A percentile compares a stretch with the other conserved stretches of the same genome.
Evolutionary conservation across 768 basidiomycete genomes (phyloP).

Genomic region (Botryobasidium botryosum): DNA sequence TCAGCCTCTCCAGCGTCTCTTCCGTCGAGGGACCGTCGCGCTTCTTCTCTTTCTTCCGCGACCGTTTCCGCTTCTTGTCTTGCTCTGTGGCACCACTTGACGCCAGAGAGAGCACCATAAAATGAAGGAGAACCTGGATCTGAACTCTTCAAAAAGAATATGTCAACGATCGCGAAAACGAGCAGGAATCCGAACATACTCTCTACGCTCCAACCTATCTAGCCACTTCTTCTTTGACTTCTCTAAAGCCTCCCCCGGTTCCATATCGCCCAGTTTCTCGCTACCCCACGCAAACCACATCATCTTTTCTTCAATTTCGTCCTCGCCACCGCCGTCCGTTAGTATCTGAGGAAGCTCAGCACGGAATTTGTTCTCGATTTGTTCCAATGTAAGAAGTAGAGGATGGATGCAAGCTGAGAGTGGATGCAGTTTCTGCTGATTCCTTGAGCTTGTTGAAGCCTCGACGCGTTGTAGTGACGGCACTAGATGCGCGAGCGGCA

Average conservation of each 20-base stretch:
- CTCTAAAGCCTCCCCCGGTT: conserved; percentile 19
- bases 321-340: conserved; percentile 38
- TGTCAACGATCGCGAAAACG: neutral
- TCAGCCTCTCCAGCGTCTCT: neutral
- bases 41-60: neutral
- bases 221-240: conserved; percentile 41
- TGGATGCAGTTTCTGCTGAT: conserved; percentile 28
- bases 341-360: conserved; percentile 45
- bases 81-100: conserved; percentile 18
- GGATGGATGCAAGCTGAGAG: conserved; percentile 44
- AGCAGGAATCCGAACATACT: conserved; percentile 16
- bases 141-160: conserved; percentile 33
- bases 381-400: conserved; percentile 41
- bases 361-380: conserved; percentile 42
- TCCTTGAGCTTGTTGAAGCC: no score
- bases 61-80: conserved; percentile 17
- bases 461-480: conserved; percentile 39
- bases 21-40: neutral
- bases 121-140: conserved; percentile 57
- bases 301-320: conserved; percentile 50
- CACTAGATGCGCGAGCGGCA: conserved; percentile 43
- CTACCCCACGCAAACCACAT: conserved; percentile 60
- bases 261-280: conserved; percentile 28
- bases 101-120: conserved; percentile 41
- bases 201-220: conserved; percentile 45